Conservation (phyloP, 768 basidiomycete species). For the Leccinum subgranulosum region DNA sequence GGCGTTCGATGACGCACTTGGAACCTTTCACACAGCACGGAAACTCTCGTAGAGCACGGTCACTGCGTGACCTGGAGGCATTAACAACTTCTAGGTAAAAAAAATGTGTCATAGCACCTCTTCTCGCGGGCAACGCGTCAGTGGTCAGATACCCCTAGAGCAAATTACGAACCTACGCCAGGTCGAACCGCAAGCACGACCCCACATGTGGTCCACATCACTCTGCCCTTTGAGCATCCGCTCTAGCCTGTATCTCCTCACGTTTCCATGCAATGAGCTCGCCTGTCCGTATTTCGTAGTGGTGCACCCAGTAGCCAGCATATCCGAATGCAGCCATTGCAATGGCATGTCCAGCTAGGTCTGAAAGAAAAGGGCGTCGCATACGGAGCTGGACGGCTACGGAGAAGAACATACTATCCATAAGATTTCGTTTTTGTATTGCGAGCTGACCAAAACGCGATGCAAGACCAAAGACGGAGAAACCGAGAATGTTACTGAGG, state of each 20-base stretch:
- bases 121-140: conserved; percentile 10
- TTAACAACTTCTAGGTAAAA: conserved; percentile 19
- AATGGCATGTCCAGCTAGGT: conserved; percentile 67
- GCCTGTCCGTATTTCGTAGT: conserved; percentile 60
- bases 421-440: conserved; percentile 75
- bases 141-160: neutral
- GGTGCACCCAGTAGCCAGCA: conserved; percentile 71
- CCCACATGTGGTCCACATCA: conserved; percentile 14
- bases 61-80: neutral
- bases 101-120: conserved; percentile 3
- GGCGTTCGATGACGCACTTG: neutral
- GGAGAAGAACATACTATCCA: conserved; percentile 61
- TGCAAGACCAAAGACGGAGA: conserved; percentile 79
- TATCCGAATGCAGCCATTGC: conserved; percentile 70
- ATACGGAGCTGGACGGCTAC: neutral
- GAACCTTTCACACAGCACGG: neutral
- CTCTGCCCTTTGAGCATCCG: conserved; percentile 25
- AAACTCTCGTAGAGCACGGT: neutral
- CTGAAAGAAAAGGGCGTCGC: conserved; percentile 36
- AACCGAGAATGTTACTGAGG: conserved; percentile 68
- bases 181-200: neutral
- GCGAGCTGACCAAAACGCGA: conserved; percentile 84
- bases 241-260: conserved; percentile 52
- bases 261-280: conserved; percentile 64
- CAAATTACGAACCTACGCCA: conserved; percentile 24